phyloP scores from a whole-genome alignment of 169 alveolate genomes.

The Plasmodium yoelii region DNA sequence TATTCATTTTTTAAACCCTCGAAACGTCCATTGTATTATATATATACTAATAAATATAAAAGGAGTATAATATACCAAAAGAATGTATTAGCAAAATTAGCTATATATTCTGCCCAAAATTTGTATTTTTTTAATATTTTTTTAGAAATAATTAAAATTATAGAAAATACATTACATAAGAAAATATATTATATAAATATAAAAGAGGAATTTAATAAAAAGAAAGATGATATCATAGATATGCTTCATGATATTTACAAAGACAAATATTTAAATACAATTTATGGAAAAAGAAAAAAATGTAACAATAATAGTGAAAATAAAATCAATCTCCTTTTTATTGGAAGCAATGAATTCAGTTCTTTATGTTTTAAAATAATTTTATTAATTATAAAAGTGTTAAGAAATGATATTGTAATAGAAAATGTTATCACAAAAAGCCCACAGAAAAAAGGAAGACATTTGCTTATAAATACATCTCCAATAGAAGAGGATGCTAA shows the following conservation, averaged over 20 bases:
- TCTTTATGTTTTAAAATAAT: slow-evolving; percentile 40
- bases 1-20: too few species aligned
- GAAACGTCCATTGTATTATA: too few species aligned
- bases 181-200: slow-evolving; percentile 58
- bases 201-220: slow-evolving; percentile 28
- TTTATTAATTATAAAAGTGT: slow-evolving; percentile 23
- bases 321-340: slow-evolving; percentile 12
- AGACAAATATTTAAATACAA: not conserved
- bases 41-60: too few species aligned
- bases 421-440: slow-evolving; percentile 61
- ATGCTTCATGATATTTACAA: slow-evolving; percentile 34
- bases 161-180: slow-evolving; percentile 33
- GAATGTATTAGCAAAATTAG: too few species aligned
- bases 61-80: too few species aligned
- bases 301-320: not conserved
- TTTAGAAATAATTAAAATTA: slow-evolving; percentile 39
- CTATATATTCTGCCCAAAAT: not conserved
- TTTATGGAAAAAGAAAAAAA: not conserved
- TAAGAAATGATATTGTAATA: slow-evolving; percentile 40
- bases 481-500: slow-evolving; percentile 55
- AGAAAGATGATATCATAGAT: slow-evolving; percentile 27
- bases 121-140: slow-evolving; percentile 25
- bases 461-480: slow-evolving; percentile 25
- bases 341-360: slow-evolving; percentile 66
- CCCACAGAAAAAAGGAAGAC: slow-evolving; percentile 51